Base-by-base conservation (phyloP, 345 rosid genomes). In the Laguncularia racemosa region DNA sequence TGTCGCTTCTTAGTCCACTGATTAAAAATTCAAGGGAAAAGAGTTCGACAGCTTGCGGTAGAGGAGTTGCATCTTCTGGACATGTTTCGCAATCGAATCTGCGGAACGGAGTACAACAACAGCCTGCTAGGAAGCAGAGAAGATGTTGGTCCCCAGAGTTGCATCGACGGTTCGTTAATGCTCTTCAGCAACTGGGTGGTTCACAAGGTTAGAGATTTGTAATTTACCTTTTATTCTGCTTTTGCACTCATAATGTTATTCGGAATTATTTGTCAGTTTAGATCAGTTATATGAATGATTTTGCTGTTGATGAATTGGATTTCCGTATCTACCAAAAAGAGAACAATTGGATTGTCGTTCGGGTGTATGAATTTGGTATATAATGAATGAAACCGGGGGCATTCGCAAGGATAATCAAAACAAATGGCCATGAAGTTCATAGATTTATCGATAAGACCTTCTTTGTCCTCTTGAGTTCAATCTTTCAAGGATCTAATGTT, bases 71-170 rank as follows among this genome's bases (percentile, higher is more conserved):
- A 38, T 71, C 62, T 48, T 75, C 82, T 55, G 69, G 67, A 16
- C 75, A 77, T 45, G 70, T 64, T 53, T 50, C 63, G 13, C 79
- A 71, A 40, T 67, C 81, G 1, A 70, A 44, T 64, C 66, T 64
- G 13, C 58, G 66, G 52, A 73, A 69, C 50, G 88, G 68, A 48
- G 58, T 73, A 6, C 76, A 55, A 40, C 76, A 78, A 55, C 93
- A 78, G 67, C 70, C 69, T 61, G 43, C 73, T 19, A 71, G 98
- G 81, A 92, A 92, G 72, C 95, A 84, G 71, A 81, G 98, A 72
- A 83, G 97, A 69, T 84, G 91, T 72, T 92, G 98, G 98, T 89
- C 91, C n/a, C 86, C 93, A 0, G 96, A 84, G 72, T 72, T 92
- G 62, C 98, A 92, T 73, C 82, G 86, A 20, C 81, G 88, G 48